Percentiles rank a stretch among this genome's conserved stretches.
Evolutionary conservation across 139 green algal species (phyloP).

Genomic region (Dunaliella primolecta): DNA sequence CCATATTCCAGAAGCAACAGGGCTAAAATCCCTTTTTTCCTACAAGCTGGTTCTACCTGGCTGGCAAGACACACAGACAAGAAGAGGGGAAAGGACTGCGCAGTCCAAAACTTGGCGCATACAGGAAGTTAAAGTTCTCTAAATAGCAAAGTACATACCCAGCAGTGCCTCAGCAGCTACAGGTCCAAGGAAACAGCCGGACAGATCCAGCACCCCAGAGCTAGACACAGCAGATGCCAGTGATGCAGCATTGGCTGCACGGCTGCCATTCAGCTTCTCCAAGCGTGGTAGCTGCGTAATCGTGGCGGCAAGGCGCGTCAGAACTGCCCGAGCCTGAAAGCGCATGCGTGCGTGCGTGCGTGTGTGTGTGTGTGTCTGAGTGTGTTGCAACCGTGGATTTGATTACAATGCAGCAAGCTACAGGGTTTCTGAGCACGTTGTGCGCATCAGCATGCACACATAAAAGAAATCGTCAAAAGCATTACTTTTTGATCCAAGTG

Average conservation of each 20-base stretch:
- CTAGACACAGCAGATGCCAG: background rate
- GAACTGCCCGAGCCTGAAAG: background rate
- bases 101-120: too few species aligned
- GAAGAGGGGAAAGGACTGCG: too few species aligned
- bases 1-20: too few species aligned
- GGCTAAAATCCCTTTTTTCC: too few species aligned
- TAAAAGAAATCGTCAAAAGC: background rate
- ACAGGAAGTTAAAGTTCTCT: too few species aligned
- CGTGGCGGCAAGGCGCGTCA: slow-evolving; percentile 15
- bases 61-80: too few species aligned
- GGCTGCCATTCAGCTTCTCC: slow-evolving; percentile 24
- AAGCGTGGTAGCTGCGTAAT: slow-evolving; percentile 14
- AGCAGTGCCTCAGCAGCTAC: slow-evolving; percentile 3
- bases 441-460: too few species aligned
- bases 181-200: background rate
- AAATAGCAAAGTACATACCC: too few species aligned
- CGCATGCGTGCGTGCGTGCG: background rate
- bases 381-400: too few species aligned
- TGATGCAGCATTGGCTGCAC: background rate
- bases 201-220: slow-evolving; percentile 6
- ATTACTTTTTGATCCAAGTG: background rate
- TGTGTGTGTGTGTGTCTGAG: background rate
- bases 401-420: too few species aligned
- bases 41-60: too few species aligned
- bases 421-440: too few species aligned